Evolutionary conservation across 208 protist species (phyloP).

Genomic region (Naegleria gruberi): DNA sequence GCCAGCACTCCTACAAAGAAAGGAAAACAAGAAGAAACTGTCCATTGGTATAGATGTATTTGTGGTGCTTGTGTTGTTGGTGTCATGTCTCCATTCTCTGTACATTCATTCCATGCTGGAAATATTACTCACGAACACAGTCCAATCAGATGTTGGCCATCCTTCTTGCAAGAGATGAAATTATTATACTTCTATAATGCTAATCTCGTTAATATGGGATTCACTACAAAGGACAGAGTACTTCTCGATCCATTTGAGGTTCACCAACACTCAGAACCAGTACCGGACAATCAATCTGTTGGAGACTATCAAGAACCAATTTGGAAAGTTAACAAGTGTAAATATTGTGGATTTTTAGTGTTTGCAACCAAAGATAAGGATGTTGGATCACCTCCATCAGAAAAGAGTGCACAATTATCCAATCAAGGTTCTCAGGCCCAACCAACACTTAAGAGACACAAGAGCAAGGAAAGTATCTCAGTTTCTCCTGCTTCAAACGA

Average conservation of each 20-base stretch:
- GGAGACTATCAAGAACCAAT: neutral
- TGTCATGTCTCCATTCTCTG: neutral
- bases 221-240: constrained; percentile 1
- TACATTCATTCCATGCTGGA: neutral
- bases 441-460: neutral
- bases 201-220: neutral
- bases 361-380: constrained; percentile 14
- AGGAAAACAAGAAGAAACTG: neutral
- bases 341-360: constrained; percentile 8
- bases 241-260: constrained; percentile 9
- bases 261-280: neutral
- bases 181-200: constrained; percentile 8
- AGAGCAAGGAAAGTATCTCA: neutral
- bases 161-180: constrained; percentile 21
- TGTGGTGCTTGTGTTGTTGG: constrained; percentile 18
- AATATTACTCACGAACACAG: neutral
- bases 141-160: neutral
- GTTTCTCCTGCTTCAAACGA: neutral
- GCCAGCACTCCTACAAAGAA: neutral
- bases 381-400: neutral
- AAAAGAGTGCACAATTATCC: neutral
- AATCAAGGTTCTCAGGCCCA: neutral
- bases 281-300: neutral
- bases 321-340: constrained; percentile 10
- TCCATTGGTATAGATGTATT: constrained; percentile 17